Percentiles rank a stretch among this genome's conserved stretches.
These are phyloP conservation scores for Aspergillus spinulosporus DNA, from an alignment of 2,329 filamentous ascomycete species.

Conservation along the genomic window DNA sequence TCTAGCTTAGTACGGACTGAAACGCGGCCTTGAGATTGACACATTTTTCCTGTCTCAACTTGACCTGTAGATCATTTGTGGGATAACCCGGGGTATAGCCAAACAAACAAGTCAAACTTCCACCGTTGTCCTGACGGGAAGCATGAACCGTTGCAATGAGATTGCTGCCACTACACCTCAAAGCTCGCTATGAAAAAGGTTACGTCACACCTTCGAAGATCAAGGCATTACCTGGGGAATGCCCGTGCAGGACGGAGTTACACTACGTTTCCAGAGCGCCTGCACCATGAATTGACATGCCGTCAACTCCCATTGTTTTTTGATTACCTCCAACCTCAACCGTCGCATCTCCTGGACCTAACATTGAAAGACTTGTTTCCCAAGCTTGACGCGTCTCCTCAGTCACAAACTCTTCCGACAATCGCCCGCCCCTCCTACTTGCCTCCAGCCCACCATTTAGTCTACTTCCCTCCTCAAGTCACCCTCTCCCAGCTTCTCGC, in stretches of 20 bases:
- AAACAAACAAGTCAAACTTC: slow-evolving; percentile 30
- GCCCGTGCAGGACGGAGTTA: slow-evolving; percentile 21
- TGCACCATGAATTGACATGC: slow-evolving; percentile 48
- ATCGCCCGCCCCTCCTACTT: slow-evolving; percentile 31
- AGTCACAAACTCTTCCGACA: slow-evolving; percentile 37
- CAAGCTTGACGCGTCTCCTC: slow-evolving; percentile 23
- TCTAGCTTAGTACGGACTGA: not conserved
- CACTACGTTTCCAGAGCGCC: slow-evolving; percentile 39
- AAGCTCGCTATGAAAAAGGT: slow-evolving; percentile 6
- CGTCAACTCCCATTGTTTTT: slow-evolving; percentile 52
- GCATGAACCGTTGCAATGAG: not conserved
- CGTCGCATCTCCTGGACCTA: slow-evolving; percentile 64
- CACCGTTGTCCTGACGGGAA: too few relatives aligned
- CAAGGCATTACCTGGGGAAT: slow-evolving; percentile 7
- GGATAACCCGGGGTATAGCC: not conserved
- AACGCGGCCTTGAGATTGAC: not conserved
- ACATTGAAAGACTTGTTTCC: slow-evolving; percentile 61
- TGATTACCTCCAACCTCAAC: slow-evolving; percentile 62
- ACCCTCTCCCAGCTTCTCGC: slow-evolving; percentile 63
- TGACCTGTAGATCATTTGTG: slow-evolving; percentile 8
- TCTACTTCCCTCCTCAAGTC: slow-evolving; percentile 78
- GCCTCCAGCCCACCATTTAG: slow-evolving; percentile 69
- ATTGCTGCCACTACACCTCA: not conserved
- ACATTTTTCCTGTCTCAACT: not conserved
- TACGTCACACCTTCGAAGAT: slow-evolving; percentile 1